Percentiles rank a stretch among this genome's conserved stretches.
These are phyloP conservation scores for Umbilicus rupestris DNA, from an alignment of 164 flowering plant genomes.

Conservation along the genomic window DNA sequence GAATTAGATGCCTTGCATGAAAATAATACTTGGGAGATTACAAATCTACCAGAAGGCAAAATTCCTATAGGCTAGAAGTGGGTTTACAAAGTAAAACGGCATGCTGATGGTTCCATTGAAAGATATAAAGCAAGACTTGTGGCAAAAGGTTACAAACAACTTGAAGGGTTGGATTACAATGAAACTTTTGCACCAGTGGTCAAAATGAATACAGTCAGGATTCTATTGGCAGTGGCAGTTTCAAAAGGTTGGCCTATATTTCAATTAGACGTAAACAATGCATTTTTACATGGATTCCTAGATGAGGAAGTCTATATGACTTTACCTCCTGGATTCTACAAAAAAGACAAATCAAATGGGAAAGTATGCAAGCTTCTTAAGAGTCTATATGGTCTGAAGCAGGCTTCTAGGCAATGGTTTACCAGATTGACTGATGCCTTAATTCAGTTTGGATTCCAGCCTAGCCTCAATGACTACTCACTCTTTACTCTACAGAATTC, in stretches of 20 bases:
- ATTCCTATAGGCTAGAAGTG: slow-evolving; percentile 11
- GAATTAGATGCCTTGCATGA: slow-evolving; percentile 11
- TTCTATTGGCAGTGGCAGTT: neutral
- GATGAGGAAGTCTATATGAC: slow-evolving; percentile 3
- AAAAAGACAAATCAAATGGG: too few species aligned
- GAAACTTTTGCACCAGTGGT: too few species aligned
- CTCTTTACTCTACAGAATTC: neutral
- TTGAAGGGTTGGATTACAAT: slow-evolving; percentile 1
- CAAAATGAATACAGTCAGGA: neutral
- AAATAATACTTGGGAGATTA: slow-evolving; percentile 12
- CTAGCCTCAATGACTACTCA: slow-evolving; percentile 1
- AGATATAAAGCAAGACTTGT: slow-evolving; percentile 11
- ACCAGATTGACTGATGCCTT: neutral
- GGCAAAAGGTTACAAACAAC: slow-evolving; percentile 7
- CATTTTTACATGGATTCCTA: too few species aligned
- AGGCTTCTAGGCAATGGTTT: slow-evolving; percentile 13
- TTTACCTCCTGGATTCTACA: slow-evolving; percentile 6
- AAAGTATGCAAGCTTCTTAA: slow-evolving; percentile 1
- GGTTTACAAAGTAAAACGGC: slow-evolving; percentile 1
- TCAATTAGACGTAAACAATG: slow-evolving; percentile 10
- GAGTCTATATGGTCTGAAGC: slow-evolving; percentile 10
- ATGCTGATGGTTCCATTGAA: slow-evolving; percentile 2
- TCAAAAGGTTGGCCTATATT: neutral
- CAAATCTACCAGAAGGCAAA: neutral
- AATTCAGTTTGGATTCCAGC: neutral